These are phyloP conservation scores for Fusarium tjaetaba DNA, from an alignment of 2,329 filamentous ascomycete species.

Conservation along the genomic window DNA sequence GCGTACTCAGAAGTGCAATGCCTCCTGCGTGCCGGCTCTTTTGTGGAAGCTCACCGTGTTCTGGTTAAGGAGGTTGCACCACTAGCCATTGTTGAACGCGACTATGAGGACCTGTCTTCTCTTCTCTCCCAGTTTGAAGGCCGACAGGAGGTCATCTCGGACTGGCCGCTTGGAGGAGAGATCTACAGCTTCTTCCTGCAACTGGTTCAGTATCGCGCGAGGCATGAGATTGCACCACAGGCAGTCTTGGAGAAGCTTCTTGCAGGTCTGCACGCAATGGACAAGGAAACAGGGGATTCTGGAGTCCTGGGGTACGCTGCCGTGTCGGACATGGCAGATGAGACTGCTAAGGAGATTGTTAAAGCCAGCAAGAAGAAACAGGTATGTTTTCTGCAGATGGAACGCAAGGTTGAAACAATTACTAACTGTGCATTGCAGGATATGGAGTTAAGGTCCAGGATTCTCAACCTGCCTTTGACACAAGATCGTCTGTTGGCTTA, in stretches of 20 bases:
- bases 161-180: conserved; percentile 83
- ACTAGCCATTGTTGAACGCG: conserved; percentile 80
- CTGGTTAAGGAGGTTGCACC: conserved; percentile 86
- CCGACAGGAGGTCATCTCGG: conserved; percentile 68
- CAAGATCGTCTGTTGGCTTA: conserved; percentile 78
- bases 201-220: conserved; percentile 57
- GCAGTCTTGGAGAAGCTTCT: conserved; percentile 66
- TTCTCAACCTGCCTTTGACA: conserved; percentile 72
- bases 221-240: conserved; percentile 53
- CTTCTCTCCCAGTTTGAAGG: conserved; percentile 78
- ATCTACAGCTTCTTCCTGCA: conserved; percentile 75
- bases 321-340: conserved; percentile 81
- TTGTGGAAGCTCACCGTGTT: conserved; percentile 84
- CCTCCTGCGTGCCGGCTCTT: conserved; percentile 80
- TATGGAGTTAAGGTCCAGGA: conserved; percentile 51
- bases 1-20: conserved; percentile 78
- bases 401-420: not conserved
- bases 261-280: conserved; percentile 65
- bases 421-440: conserved; percentile 45
- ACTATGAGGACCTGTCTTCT: conserved; percentile 75
- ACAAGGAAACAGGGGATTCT: conserved; percentile 53
- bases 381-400: conserved; percentile 53
- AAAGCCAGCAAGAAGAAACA: conserved; percentile 64
- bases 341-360: conserved; percentile 74
- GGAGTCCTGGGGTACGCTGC: conserved; percentile 72